These are phyloP conservation scores for Lipomyces kockii DNA, from an alignment of 805 yeast genomes.

Conservation along the genomic window DNA sequence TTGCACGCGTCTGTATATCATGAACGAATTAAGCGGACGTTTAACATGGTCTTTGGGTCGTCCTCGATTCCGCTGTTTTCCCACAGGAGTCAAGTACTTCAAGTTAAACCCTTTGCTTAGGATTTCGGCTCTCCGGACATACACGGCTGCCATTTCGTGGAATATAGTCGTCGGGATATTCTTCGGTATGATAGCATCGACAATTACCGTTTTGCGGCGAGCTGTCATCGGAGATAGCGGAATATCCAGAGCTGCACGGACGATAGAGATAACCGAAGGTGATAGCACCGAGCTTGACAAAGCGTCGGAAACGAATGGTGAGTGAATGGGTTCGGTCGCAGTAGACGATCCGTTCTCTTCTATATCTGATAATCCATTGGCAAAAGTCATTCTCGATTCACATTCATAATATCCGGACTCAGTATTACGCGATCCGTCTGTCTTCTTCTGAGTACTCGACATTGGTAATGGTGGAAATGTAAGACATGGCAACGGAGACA, in stretches of 20 bases:
- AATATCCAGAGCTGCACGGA: constrained; percentile 12
- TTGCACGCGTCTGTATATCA: constrained; percentile 54
- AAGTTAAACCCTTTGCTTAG: constrained; percentile 9
- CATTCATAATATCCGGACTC: neutral
- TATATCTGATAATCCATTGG: neutral
- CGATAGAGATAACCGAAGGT: constrained; percentile 9
- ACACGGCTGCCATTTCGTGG: constrained; percentile 11
- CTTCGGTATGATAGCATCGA: constrained; percentile 3
- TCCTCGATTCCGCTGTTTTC: constrained; percentile 7
- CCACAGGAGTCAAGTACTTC: constrained; percentile 11
- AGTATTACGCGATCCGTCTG: neutral
- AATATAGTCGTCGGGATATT: constrained; percentile 2
- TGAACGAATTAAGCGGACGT: constrained; percentile 55
- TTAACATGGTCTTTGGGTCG: constrained; percentile 42
- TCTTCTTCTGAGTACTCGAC: no score
- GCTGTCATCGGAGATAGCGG: constrained; percentile 11
- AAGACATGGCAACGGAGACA: neutral
- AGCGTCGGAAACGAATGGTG: constrained; percentile 11
- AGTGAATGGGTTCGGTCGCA: neutral
- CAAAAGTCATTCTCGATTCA: neutral
- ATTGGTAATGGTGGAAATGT: no score
- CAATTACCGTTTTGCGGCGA: neutral
- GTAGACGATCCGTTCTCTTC: neutral
- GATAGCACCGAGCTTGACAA: neutral
- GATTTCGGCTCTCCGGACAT: constrained; percentile 5